Percentiles rank a stretch among this genome's conserved stretches.
These are phyloP conservation scores for Andrographis paniculata DNA, from an alignment of 305 asterid genomes.

Conservation along the genomic window DNA sequence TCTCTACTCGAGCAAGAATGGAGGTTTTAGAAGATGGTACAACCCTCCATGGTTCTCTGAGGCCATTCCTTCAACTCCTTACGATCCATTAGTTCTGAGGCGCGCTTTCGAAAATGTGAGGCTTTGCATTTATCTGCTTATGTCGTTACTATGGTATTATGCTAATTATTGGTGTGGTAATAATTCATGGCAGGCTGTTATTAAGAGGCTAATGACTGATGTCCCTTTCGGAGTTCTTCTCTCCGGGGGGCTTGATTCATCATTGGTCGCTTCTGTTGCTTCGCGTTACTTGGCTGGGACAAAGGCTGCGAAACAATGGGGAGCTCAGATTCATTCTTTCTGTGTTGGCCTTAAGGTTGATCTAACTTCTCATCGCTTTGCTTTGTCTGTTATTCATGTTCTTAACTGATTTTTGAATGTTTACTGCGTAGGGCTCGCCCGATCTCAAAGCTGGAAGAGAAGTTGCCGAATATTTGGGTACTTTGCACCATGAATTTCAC, in stretches of 20 bases:
- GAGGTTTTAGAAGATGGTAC: constrained; percentile 73
- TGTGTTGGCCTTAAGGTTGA: constrained; percentile 94
- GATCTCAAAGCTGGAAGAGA: constrained; percentile 86
- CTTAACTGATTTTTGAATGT: background rate
- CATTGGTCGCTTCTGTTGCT: constrained; percentile 82
- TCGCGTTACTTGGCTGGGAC: constrained; percentile 82
- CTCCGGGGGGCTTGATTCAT: constrained; percentile 97
- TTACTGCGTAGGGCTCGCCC: constrained; percentile 68
- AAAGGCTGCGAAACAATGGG: constrained; percentile 87
- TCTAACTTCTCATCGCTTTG: too few species aligned
- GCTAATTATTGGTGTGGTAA: too few species aligned
- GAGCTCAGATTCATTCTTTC: constrained; percentile 89
- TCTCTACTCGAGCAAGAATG: constrained; percentile 76
- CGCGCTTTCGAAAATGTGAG: constrained; percentile 83
- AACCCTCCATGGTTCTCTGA: constrained; percentile 91
- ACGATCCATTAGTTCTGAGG: constrained; percentile 68
- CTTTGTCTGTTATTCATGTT: too few species aligned
- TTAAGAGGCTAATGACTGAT: constrained; percentile 92
- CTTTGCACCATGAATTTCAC: constrained; percentile 89
- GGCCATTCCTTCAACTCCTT: constrained; percentile 72
- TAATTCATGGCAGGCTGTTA: constrained; percentile 86
- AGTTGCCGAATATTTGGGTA: constrained; percentile 88
- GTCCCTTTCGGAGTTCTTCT: constrained; percentile 94
- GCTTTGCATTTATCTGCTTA: too few species aligned
- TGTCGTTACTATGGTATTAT: too few species aligned